phyloP scores from a whole-genome alignment of 331 rosid genomes.

The Acacia concinna region DNA sequence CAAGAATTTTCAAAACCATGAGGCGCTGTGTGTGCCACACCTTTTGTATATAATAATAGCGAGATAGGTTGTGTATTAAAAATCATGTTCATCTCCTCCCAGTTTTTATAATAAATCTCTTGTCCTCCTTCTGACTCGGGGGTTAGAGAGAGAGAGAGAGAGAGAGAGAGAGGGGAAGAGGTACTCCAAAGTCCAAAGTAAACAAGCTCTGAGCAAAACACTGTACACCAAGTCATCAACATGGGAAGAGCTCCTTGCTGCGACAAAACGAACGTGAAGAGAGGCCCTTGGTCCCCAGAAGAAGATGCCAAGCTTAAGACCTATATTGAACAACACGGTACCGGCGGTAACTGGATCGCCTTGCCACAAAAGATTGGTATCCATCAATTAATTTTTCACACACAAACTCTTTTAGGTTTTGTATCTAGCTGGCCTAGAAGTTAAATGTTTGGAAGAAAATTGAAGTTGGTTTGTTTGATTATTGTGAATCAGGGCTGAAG shows the following conservation, averaged over 20 bases:
- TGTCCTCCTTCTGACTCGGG: conserved; percentile 33
- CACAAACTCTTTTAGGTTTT: not conserved
- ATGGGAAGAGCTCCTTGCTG: conserved; percentile 99
- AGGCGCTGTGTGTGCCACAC: conserved; percentile 38
- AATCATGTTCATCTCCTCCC: conserved; percentile 47
- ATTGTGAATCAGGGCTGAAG: conserved; percentile 54
- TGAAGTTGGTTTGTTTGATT: not conserved
- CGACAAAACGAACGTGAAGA: conserved; percentile 97
- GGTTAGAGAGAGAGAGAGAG: not conserved
- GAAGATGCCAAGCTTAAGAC: conserved; percentile 92
- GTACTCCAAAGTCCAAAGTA: conserved; percentile 11
- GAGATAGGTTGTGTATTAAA: not conserved
- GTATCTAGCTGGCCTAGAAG: not conserved
- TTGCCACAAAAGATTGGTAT: conserved; percentile 88
- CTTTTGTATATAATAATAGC: conserved; percentile 19
- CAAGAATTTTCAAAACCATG: conserved; percentile 38
- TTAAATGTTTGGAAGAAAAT: not conserved
- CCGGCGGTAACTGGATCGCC: conserved; percentile 95
- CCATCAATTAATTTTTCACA: not conserved
- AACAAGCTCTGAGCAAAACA: not conserved
- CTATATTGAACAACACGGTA: conserved; percentile 87
- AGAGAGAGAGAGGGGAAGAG: conserved; percentile 28
- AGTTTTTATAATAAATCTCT: conserved; percentile 25
- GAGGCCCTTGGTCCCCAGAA: conserved; percentile 96
- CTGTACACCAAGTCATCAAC: conserved; percentile 26